Base-by-base conservation (phyloP, 192 early-diverging fungal species). In the Obelidium mucronatum region DNA sequence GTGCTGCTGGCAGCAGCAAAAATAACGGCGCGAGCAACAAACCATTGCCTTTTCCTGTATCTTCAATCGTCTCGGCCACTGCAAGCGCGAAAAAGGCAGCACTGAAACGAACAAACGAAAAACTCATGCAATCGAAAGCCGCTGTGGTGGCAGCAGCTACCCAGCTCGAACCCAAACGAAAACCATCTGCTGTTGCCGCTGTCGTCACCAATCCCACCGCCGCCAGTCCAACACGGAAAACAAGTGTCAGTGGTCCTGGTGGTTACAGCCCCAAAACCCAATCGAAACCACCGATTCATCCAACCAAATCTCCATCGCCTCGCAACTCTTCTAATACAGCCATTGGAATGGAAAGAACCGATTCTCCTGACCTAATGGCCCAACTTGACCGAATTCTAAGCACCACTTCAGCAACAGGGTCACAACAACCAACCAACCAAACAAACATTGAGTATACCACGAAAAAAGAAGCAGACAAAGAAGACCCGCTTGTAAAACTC, bases 1-100 rank as follows among this genome's bases (percentile, higher is more conserved):
- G 58, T 24, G 13, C 26, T 60, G 6, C 58, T 13, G 11, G 13
- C 24, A 1, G 33, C 58, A 1, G 13, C 6, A 60, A 31, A 26
- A 60, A 13, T 13, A 13, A 65, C 63, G 1, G 37, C 30, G 33
- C 11, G 26, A 26, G 15, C 13, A 13, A 22, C 30, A 65, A n/a
- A n/a, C 37, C 19, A 28, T 13, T 5, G 39, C 8, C 6, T 51
- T 22, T 33, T 51, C 44, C 48, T 15, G 19, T 17, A 53, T 53
- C 13, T 53, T 37, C 35, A 13, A 35, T 8, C 35, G 8, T 39
- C 6, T 37, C 59, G 13, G 72, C 60, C 28, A 51, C 28, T 2
- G 59, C 60, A 17, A 40, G 36, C 54, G 34, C 56, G 8, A 74
- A 74, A 58, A 74, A 74, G 34, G 72, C 56, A 17, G 60, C 34